Base-by-base conservation (phyloP, 768 basidiomycete species). In the Serendipita sp. region DNA sequence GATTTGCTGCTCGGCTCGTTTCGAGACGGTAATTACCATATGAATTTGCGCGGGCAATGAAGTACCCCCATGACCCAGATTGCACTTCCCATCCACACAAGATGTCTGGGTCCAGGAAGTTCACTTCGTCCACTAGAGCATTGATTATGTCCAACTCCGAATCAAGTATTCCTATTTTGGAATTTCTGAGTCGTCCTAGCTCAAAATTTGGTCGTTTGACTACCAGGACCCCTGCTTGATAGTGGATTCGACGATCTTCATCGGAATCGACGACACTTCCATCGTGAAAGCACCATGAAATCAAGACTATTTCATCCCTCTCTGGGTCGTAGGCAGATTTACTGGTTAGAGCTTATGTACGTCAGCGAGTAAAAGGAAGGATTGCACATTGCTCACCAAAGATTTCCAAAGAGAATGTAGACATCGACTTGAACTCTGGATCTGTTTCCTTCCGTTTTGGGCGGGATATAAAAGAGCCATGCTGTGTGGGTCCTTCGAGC, bases 51-150 rank as follows among this genome's bases (percentile, higher is more conserved):
- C 95, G 79, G n/a, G 80, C 80, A 56, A 78, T 75, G 0, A 96
- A 74, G 71, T 91, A 98, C 0, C 94, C 94, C 95, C 96, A 99
- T 3, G 90, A 92, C 2, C 80, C 77, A 20, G 76, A 75, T 69
- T 96, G 91, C 13, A 95, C 78, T 64, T 99, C 95, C 90, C 92
- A 98, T 16, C 95, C 95, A 0, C 82, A 79, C 5, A 98, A 69
- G 42, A 97, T 85, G 71, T 99, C 96, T 0, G 96, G 96, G 73
- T 98, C 92, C 66, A 90, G 74, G 0, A 82, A 80, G 24, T 81
- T 68, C 0, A 96, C 80, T 30, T 82, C 73, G 69, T 98, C 92
- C 28, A 89, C 75, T 4, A 90, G 67, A 34, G 73, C 73, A 68
- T 96, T 94, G 62, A 97, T 74, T 3, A 97, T 74, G 22, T 92